Conservation (phyloP, 306 rosid genomes). For the Amphicarpaea edgeworthii region DNA sequence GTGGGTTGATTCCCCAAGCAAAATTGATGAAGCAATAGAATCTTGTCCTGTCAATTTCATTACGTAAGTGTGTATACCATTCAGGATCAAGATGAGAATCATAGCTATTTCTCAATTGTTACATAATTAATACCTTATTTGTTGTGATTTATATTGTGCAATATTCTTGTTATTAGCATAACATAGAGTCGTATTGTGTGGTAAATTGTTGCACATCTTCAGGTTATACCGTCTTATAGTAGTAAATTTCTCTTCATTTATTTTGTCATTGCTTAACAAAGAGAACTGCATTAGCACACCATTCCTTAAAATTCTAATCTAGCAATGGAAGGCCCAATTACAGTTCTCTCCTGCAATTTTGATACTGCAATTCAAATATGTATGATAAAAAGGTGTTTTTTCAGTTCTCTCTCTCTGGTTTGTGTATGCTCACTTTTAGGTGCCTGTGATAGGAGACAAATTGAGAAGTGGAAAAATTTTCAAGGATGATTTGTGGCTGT, state of each 20-base stretch:
- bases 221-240: not conserved
- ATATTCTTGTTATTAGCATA: constrained; percentile 1
- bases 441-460: constrained; percentile 26
- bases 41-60: constrained; percentile 97
- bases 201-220: not conserved
- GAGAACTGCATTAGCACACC: not conserved
- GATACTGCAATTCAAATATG: no score
- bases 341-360: not conserved
- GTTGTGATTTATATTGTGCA: not conserved
- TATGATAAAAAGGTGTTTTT: constrained; percentile 74
- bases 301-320: not conserved
- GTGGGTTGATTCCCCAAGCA: constrained; percentile 88
- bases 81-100: not conserved
- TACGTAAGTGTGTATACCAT: constrained; percentile 65
- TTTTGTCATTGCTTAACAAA: not conserved
- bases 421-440: constrained; percentile 1
- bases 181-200: constrained; percentile 8
- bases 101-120: not conserved
- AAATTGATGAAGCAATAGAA: constrained; percentile 76
- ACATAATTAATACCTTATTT: not conserved
- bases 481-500: constrained; percentile 17
- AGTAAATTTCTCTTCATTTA: not conserved
- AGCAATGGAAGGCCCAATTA: not conserved
- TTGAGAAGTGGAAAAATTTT: constrained; percentile 33
- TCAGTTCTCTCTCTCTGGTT: constrained; percentile 12